These are phyloP conservation scores for Serpula lacrymans DNA, from an alignment of 768 basidiomycete species.

Conservation along the genomic window DNA sequence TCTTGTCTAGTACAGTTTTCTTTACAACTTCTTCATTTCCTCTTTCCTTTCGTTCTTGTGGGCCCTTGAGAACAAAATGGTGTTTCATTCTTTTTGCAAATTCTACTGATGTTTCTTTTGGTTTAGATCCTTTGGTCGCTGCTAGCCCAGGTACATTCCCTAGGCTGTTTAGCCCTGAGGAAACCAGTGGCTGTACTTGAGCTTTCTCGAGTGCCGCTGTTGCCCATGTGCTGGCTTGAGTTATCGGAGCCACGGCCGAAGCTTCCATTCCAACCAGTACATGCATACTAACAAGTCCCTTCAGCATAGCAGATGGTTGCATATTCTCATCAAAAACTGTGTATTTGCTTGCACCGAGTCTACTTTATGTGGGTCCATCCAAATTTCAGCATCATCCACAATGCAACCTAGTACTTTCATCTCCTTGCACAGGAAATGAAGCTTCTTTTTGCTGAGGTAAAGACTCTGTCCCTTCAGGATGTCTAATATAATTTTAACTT, in stretches of 20 bases:
- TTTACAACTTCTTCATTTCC: conserved; percentile 1
- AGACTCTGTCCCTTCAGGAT: conserved; percentile 31
- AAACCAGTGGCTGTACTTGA: no score
- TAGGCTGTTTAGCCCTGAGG: no score
- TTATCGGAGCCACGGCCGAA: background rate
- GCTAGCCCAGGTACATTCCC: no score
- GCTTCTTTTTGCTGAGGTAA: conserved; percentile 34
- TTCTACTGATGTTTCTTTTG: conserved; percentile 11
- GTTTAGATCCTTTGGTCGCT: conserved; percentile 2
- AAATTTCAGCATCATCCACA: conserved; percentile 33
- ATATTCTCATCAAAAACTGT: no score
- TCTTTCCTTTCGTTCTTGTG: conserved; percentile 14
- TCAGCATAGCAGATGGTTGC: no score
- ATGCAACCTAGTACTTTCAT: conserved; percentile 35
- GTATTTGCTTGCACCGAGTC: no score
- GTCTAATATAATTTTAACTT: conserved; percentile 32
- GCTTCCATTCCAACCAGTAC: background rate
- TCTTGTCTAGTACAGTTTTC: no score
- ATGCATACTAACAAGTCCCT: no score
- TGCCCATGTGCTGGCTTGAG: no score
- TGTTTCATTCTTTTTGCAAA: conserved; percentile 8
- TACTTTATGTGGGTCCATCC: conserved; percentile 42
- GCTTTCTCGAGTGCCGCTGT: no score
- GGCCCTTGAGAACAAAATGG: conserved; percentile 16
- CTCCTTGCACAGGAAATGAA: conserved; percentile 38